Evolutionary conservation across 306 rosid species (phyloP), one percentile per base, ranked within the genome.

Genomic region (Trifolium fragiferum): DNA sequence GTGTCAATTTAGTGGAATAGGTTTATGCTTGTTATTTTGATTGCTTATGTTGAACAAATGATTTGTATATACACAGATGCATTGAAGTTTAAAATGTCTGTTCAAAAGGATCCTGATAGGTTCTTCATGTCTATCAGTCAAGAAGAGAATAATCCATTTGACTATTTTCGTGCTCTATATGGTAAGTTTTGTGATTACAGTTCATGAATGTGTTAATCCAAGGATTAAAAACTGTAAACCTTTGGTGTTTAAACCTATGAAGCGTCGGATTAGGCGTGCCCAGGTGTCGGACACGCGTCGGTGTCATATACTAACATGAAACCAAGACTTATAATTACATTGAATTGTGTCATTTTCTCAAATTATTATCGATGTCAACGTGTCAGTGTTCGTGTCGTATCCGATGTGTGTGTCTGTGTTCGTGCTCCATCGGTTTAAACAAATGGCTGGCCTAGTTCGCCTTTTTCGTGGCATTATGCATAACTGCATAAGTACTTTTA

Each of bases 121-220:
- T 58, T 82, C 68, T 73, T 81, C 54, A 66, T 84, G 86, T 70
- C 82, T 27, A 77, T 77, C 70, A 73, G 11, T 53, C 76, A 64
- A 50, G 78, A 80, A 82, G 85, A 80, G 49, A 76, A 85, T 25
- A 75, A 78, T n/a, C 89, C 87, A 15, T 44, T 78, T 54, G 84
- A 85, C 47, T 68, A 78, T 30, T 72, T 81, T 2, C 86, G 84
- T 2, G 73, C 58, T 78, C n/a, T 85, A 25, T 82, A 66, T 78
- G 86, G 88, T 85, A 82, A 75, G 74, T 35, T 37, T 16, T 72
- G 8, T 9, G 0, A 32, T 66, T 58, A 19, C 7, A 38, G 19
- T 64, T 50, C 46, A 80, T 54, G 16, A 68, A 9, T 73, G n/a
- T 65, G 18, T 65, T 27, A 15, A 76, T 32, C 15, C 49, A 30